Percentiles rank a stretch among this genome's conserved stretches.
These are phyloP conservation scores for Chrysanthemum lavandulifolium DNA, from an alignment of 129 eudicot species.

Conservation along the genomic window DNA sequence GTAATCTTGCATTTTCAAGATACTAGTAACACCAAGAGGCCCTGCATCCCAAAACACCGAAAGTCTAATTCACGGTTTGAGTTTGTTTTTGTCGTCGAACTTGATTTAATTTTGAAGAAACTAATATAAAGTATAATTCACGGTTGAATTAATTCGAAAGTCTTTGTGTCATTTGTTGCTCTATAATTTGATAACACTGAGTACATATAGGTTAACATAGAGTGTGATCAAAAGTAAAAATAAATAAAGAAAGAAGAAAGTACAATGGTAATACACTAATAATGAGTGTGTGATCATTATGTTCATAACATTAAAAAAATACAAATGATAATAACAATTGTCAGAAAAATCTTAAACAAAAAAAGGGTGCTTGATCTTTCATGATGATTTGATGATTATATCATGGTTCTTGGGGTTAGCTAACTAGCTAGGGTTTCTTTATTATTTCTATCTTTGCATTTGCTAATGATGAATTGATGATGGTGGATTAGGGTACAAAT, in stretches of 20 bases:
- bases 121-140: too few relatives aligned
- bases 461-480: conserved; percentile 10
- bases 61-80: too few relatives aligned
- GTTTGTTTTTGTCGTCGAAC: too few relatives aligned
- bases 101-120: too few relatives aligned
- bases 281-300: conserved; percentile 26
- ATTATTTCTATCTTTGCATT: conserved; percentile 9
- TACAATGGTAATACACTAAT: neutral
- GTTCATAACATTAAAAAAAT: conserved; percentile 16
- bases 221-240: neutral
- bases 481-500: conserved; percentile 44
- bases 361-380: conserved; percentile 19
- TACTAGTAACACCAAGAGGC: too few relatives aligned
- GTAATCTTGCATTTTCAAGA: too few relatives aligned
- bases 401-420: conserved; percentile 28
- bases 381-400: conserved; percentile 27
- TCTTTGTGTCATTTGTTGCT: too few relatives aligned
- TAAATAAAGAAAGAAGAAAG: neutral
- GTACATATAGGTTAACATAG: too few relatives aligned
- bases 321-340: conserved; percentile 26
- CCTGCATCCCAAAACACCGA: too few relatives aligned
- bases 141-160: too few relatives aligned
- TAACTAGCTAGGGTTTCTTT: conserved; percentile 33
- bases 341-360: conserved; percentile 8
- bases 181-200: too few relatives aligned